A percentile compares a stretch with the other conserved stretches of the same genome.
Evolutionary conservation across 2,329 filamentous ascomycete species (phyloP).

Genomic region (Clonostachys rosea): DNA sequence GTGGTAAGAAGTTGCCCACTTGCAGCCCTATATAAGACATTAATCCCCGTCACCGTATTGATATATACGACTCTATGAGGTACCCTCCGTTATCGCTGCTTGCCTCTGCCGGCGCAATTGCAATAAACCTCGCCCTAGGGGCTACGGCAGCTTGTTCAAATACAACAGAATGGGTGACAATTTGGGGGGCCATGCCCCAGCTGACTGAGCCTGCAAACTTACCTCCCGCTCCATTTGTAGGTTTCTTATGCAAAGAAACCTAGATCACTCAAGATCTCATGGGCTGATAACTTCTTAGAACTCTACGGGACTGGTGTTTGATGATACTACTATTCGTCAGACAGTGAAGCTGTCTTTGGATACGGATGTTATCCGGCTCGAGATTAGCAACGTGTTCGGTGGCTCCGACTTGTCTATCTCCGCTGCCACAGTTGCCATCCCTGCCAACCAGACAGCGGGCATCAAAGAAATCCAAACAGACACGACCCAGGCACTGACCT

Average conservation of each 20-base stretch:
- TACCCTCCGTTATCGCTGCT: no score
- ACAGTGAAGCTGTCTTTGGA: conserved; percentile 52
- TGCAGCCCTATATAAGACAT: no score
- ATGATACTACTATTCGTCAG: conserved; percentile 56
- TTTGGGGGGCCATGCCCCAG: conserved; percentile 61
- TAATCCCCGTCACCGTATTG: no score
- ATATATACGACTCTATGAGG: no score
- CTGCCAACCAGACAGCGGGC: conserved; percentile 45
- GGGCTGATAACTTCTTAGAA: conserved; percentile 32
- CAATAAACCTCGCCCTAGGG: no score
- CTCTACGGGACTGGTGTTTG: conserved; percentile 43
- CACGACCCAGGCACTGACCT: conserved; percentile 46
- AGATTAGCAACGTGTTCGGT: conserved; percentile 59
- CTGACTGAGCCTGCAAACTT: conserved; percentile 55
- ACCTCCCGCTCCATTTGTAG: conserved; percentile 49
- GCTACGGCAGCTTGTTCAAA: background rate
- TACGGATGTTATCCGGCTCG: conserved; percentile 49
- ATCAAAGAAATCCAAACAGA: conserved; percentile 37
- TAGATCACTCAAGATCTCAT: background rate
- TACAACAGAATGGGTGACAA: conserved; percentile 52
- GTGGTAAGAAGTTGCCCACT: no score
- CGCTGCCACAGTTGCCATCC: conserved; percentile 48
- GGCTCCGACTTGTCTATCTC: conserved; percentile 51
- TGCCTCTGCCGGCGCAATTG: no score
- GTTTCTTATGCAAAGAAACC: conserved; percentile 8